phyloP scores from a whole-genome alignment of 495 filamentous ascomycete genomes.

The Penicillium paxilli region DNA sequence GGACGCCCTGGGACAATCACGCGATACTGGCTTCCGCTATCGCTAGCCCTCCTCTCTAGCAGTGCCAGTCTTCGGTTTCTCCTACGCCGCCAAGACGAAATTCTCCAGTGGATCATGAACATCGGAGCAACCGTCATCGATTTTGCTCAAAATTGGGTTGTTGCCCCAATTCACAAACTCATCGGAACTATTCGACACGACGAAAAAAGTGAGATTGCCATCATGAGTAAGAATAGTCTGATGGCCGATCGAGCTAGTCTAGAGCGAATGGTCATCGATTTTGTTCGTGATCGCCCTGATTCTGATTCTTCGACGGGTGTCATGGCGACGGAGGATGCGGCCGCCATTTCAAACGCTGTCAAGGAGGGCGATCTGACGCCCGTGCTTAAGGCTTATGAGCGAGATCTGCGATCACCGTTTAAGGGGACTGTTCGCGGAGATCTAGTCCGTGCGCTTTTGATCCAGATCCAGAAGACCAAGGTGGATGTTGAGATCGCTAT shows the following conservation, averaged over 20 bases:
- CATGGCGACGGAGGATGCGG: constrained; percentile 57
- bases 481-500: constrained; percentile 96
- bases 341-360: constrained; percentile 71
- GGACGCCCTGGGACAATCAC: constrained; percentile 76
- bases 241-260: constrained; percentile 86
- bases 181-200: constrained; percentile 92
- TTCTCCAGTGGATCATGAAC: constrained; percentile 73
- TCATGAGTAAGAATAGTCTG: constrained; percentile 90
- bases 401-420: constrained; percentile 77
- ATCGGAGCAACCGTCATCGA: constrained; percentile 76
- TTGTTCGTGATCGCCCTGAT: constrained; percentile 74
- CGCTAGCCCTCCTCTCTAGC: constrained; percentile 64
- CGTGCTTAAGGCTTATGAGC: constrained; percentile 86
- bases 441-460: constrained; percentile 84
- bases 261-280: constrained; percentile 97
- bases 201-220: constrained; percentile 83
- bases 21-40: constrained; percentile 83
- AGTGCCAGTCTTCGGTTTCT: constrained; percentile 78
- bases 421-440: constrained; percentile 78
- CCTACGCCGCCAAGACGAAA: constrained; percentile 66
- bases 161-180: constrained; percentile 78
- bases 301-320: constrained; percentile 47
- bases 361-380: constrained; percentile 91
- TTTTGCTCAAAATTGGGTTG: constrained; percentile 95
- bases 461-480: constrained; percentile 98